Conservation (phyloP, 2,329 filamentous ascomycete species). For the Cordyceps tenuipes region DNA sequence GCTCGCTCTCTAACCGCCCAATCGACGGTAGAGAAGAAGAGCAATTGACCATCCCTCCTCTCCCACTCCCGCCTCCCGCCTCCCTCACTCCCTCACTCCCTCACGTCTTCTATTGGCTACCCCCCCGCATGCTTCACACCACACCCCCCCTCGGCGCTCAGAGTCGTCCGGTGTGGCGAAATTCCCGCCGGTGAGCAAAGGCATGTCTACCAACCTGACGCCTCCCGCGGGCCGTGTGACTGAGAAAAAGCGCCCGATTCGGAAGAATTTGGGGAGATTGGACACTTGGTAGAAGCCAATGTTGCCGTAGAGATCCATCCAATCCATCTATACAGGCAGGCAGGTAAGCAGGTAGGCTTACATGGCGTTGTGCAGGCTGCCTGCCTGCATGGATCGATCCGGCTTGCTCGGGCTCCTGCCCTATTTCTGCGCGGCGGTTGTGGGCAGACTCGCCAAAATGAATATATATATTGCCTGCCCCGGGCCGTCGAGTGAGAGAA, state of each 20-base stretch:
- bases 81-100: not conserved
- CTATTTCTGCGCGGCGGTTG: not conserved
- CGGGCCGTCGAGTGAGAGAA: no score
- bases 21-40: not conserved
- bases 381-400: not conserved
- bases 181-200: slow-evolving; percentile 1
- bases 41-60: not conserved
- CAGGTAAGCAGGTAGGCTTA: not conserved
- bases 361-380: not conserved
- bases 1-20: not conserved
- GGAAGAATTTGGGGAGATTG: slow-evolving; percentile 1
- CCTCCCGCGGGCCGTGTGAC: not conserved
- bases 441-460: not conserved
- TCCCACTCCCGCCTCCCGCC: no score
- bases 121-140: not conserved
- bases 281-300: not conserved
- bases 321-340: no score
- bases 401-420: not conserved
- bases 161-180: not conserved
- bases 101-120: not conserved
- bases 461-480: not conserved
- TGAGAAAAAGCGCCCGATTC: not conserved
- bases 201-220: slow-evolving; percentile 1
- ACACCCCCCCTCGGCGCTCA: not conserved
- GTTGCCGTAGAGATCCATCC: slow-evolving; percentile 7